A percentile compares a stretch with the other conserved stretches of the same genome.
Conservation (phyloP, 371 early-diverging fungal genomes). For the Mortierella sp. region DNA sequence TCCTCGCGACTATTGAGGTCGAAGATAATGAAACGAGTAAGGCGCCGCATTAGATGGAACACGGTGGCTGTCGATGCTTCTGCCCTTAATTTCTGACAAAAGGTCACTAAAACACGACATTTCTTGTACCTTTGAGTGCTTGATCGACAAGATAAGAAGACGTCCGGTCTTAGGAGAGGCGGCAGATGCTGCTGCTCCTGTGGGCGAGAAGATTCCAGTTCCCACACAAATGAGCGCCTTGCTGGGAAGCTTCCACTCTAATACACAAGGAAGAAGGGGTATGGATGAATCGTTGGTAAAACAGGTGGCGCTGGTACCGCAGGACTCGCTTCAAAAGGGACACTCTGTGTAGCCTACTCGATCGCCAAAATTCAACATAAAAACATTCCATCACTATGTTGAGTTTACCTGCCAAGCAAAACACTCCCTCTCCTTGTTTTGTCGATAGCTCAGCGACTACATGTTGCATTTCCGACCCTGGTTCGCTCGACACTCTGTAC, state of each 20-base stretch:
- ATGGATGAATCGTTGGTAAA: background rate
- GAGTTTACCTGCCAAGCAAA: conserved; percentile 26
- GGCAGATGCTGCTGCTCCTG: conserved; percentile 34
- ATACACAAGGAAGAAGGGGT: background rate
- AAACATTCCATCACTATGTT: too few relatives aligned
- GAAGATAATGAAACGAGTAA: background rate
- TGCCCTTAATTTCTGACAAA: background rate
- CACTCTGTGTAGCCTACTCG: too few relatives aligned
- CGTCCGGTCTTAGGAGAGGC: conserved; percentile 43
- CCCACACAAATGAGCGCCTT: conserved; percentile 46
- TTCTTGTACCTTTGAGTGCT: conserved; percentile 36
- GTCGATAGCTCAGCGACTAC: conserved; percentile 23
- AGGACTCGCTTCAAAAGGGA: too few relatives aligned
- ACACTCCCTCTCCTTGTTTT: conserved; percentile 44
- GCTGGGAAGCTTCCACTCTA: conserved; percentile 51
- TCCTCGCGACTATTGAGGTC: background rate
- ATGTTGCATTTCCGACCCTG: conserved; percentile 22
- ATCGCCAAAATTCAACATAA: too few relatives aligned
- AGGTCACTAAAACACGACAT: background rate
- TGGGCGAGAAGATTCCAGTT: conserved; percentile 45
- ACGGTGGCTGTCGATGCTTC: background rate
- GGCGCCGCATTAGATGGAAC: background rate
- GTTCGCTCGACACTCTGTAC: conserved; percentile 26
- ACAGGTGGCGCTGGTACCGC: too few relatives aligned
- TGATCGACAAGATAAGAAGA: conserved; percentile 37